phyloP scores from a whole-genome alignment of 2,329 filamentous ascomycete genomes.

The Trichoderma semiorbis region DNA sequence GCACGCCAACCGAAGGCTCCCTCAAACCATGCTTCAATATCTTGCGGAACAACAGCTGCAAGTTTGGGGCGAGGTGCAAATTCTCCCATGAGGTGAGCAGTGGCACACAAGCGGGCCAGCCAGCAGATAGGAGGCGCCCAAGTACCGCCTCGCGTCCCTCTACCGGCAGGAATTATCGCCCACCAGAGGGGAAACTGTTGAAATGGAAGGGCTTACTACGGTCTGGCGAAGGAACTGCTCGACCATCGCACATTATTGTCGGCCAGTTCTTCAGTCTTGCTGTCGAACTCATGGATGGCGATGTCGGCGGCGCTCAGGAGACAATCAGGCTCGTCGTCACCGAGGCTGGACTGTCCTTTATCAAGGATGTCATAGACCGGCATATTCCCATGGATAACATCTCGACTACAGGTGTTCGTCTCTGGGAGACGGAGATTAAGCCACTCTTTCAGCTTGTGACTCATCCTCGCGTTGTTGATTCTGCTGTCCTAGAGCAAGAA shows the following conservation, averaged over 20 bases:
- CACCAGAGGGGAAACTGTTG: slow-evolving; percentile 21
- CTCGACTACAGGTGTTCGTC: background rate
- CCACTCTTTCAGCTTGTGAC: slow-evolving; percentile 37
- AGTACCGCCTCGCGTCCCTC: background rate
- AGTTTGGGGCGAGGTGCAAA: slow-evolving; percentile 18
- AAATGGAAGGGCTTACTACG: slow-evolving; percentile 23
- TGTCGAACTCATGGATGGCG: slow-evolving; percentile 24
- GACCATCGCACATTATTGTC: background rate
- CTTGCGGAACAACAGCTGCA: slow-evolving; percentile 16
- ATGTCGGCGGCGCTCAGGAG: slow-evolving; percentile 23
- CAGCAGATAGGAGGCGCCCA: background rate
- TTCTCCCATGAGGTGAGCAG: slow-evolving; percentile 11
- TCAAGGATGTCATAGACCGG: slow-evolving; percentile 27
- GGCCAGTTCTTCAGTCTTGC: slow-evolving; percentile 22
- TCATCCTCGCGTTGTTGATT: slow-evolving; percentile 34
- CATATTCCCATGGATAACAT: slow-evolving; percentile 20
- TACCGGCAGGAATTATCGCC: background rate
- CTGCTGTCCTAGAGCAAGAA: slow-evolving; percentile 38
- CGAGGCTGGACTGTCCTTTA: slow-evolving; percentile 29
- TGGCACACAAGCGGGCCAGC: background rate
- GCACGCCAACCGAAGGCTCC: background rate
- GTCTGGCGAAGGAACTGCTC: background rate
- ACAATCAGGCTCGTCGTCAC: slow-evolving; percentile 25
- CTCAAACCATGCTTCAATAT: slow-evolving; percentile 8
- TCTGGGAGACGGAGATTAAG: slow-evolving; percentile 29